Percentiles rank a stretch among this genome's conserved stretches.
These are phyloP conservation scores for Aspergillus novofumigatus DNA, from an alignment of 2,329 filamentous ascomycete genomes.

Conservation along the genomic window DNA sequence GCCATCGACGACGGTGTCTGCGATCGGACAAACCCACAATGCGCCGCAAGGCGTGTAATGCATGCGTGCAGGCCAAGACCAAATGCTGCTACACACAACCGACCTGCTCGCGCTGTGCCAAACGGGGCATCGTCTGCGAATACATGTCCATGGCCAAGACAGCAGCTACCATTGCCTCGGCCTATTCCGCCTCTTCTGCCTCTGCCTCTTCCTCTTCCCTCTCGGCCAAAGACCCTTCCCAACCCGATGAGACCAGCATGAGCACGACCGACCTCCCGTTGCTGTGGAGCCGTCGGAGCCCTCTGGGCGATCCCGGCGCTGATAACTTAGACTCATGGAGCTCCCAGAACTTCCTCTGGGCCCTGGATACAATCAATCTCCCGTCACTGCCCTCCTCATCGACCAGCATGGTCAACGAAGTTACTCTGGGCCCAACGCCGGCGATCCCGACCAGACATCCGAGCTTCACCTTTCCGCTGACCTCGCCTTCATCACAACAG, in stretches of 20 bases:
- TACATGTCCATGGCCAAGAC: constrained; percentile 1
- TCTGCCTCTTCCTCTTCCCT: neutral
- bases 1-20: constrained; percentile 17
- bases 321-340: constrained; percentile 1
- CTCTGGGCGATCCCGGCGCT: neutral
- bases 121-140: constrained; percentile 10
- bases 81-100: constrained; percentile 17
- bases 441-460: neutral
- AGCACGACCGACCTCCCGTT: neutral
- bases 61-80: constrained; percentile 18
- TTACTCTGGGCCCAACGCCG: neutral
- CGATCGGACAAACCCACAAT: constrained; percentile 8
- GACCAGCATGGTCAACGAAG: neutral
- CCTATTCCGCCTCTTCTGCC: neutral
- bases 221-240: neutral
- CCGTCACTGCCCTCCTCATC: constrained; percentile 1
- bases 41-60: constrained; percentile 17
- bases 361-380: constrained; percentile 1
- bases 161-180: neutral
- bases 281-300: constrained; percentile 3
- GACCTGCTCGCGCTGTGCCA: constrained; percentile 13
- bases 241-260: neutral
- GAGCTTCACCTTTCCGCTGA: neutral
- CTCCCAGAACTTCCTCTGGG: constrained; percentile 1
- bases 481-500: neutral